A percentile compares a stretch with the other conserved stretches of the same genome.
phyloP scores from a whole-genome alignment of 192 early-diverging fungal species.

The Backusella morwellensis region DNA sequence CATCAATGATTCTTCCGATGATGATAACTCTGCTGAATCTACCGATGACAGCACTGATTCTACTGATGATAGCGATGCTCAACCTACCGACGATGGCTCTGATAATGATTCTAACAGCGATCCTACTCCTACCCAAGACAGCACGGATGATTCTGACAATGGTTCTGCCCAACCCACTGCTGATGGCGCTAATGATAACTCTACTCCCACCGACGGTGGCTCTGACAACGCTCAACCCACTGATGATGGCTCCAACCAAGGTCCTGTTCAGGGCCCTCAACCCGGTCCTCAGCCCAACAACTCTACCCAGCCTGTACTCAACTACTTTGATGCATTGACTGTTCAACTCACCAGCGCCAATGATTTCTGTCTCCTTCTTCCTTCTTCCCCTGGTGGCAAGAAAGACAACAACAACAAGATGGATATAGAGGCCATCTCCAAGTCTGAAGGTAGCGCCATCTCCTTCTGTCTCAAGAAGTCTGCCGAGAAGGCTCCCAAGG shows the following conservation, averaged over 20 bases:
- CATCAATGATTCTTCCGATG: neutral
- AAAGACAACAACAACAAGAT: conserved; percentile 14
- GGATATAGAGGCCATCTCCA: conserved; percentile 38
- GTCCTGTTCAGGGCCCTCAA: neutral
- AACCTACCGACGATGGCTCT: neutral
- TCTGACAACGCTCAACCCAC: neutral
- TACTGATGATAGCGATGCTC: neutral
- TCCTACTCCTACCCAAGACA: neutral
- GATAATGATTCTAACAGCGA: neutral
- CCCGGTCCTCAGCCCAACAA: neutral
- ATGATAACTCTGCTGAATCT: neutral
- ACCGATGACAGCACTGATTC: neutral
- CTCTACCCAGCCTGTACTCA: neutral
- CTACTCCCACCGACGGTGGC: neutral
- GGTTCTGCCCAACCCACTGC: neutral
- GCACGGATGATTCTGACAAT: neutral
- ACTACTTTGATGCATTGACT: conserved; percentile 7
- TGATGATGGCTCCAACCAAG: neutral
- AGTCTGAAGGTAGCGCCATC: conserved; percentile 38
- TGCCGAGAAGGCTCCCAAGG: conserved; percentile 27
- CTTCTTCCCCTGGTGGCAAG: conserved; percentile 36
- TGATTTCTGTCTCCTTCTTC: conserved; percentile 39
- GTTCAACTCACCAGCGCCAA: conserved; percentile 3
- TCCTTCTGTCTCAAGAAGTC: conserved; percentile 43
- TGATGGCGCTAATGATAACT: neutral